These are phyloP conservation scores for Chenopodium album DNA, from an alignment of 148 eudicot species.

Conservation along the genomic window DNA sequence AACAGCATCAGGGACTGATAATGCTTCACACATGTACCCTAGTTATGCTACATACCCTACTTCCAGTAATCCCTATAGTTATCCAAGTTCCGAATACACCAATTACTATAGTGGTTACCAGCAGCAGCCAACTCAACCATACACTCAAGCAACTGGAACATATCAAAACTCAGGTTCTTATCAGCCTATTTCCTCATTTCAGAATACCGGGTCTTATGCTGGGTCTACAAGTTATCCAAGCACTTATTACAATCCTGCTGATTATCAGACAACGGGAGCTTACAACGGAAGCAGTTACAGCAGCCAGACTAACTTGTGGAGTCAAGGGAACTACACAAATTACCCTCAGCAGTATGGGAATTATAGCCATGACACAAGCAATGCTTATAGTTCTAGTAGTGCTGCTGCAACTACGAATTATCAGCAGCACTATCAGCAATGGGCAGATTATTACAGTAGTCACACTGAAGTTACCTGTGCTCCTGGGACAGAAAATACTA, in stretches of 20 bases:
- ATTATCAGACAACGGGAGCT: conserved; percentile 99
- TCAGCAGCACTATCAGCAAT: conserved; percentile 81
- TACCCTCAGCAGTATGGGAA: conserved; percentile 66
- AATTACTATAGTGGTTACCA: conserved; percentile 79
- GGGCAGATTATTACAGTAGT: conserved; percentile 93
- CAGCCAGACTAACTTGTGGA: conserved; percentile 73
- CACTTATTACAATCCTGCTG: conserved; percentile 99
- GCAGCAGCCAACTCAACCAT: conserved; percentile 69
- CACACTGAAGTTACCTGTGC: conserved; percentile 95
- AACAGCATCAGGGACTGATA: conserved; percentile 52
- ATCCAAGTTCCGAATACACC: conserved; percentile 64
- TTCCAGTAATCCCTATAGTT: conserved; percentile 59
- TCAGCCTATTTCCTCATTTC: conserved; percentile 99
- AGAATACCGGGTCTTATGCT: conserved; percentile 98
- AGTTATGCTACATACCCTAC: conserved; percentile 56
- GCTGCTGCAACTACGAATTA: conserved; percentile 53
- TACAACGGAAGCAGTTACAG: conserved; percentile 68
- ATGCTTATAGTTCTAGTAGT: conserved; percentile 58
- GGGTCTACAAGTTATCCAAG: conserved; percentile 94
- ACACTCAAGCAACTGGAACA: conserved; percentile 74
- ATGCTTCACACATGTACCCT: conserved; percentile 56
- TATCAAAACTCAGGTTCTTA: conserved; percentile 99
- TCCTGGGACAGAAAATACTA: conserved; percentile 88
- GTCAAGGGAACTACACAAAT: conserved; percentile 64
- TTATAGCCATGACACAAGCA: conserved; percentile 67